Base-by-base conservation (phyloP, 164 flowering plant species). In the Litsea cubeba region DNA sequence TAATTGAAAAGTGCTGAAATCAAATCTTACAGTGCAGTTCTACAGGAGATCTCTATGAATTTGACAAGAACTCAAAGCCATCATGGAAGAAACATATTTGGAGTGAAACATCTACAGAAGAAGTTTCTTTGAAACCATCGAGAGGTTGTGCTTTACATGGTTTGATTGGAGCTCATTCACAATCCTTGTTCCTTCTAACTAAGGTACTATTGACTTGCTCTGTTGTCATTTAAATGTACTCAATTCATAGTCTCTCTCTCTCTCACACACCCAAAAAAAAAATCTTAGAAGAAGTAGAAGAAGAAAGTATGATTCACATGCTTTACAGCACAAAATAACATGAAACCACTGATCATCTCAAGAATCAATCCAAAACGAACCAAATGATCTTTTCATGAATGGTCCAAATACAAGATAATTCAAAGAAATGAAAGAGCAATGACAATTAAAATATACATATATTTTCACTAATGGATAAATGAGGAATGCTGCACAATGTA, bases 21-120 rank as follows among this genome's bases (percentile, higher is more conserved):
- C 71, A 77, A 64, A 71, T 66, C 49, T 20, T 77, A n/a, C 24
- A 72, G 71, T 84, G 81, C 90, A 93, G 98, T 79, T 88, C 88
- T 69, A 75, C 81, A 22, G 98, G 98, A 64, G 92, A 89, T 71
- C 92, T 91, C 40, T 93, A 90, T 74, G 97, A 91, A 76, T 86
- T 85, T 75, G 95, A 89, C 72, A 80, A 71, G 63, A 83, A 65
- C 82, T 85, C 97, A 70, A 91, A 83, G 81, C 98, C 98, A 60
- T 81, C 88, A 62, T 93, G 98, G 98, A 93, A 85, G 85, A 93
- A 87, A 85, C 98, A 93, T 70, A 79, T 93, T 76, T 80, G 88
- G 85, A 73, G 72, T 69, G 83, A 87, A 79, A 81, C 81, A 78
- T 77, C 78, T 50, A 68, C 46, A 26, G 62, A 85, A 65, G 84